Evolutionary conservation across 1,284 basidiomycete genomes (phyloP), one percentile per base, ranked within the genome.

Genomic region (Binderoboletus segoi): DNA sequence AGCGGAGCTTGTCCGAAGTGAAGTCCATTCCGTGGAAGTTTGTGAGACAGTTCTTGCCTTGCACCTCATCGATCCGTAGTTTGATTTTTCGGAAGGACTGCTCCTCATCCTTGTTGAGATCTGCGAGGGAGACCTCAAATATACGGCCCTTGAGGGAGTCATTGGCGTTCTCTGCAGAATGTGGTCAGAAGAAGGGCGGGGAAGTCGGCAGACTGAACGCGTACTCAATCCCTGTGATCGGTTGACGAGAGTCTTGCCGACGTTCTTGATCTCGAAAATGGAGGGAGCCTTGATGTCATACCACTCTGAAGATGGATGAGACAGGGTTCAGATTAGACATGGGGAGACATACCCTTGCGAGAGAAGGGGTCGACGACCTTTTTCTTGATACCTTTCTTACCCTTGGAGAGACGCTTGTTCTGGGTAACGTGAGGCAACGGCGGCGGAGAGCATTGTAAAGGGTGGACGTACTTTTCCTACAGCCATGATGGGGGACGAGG

Each of bases 11-110:
- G 89, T 99, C 97, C 63, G 95, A 97, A 63, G 97, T 99, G 83
- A 99, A 98, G 83, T 97, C 94, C 97, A 99, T 99, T 75, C 96
- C 97, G 82, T 96, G 92, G 91, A 99, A 99, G 81, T 96, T 98
- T 77, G 97, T 98, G 57, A 99, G 85, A 84, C 96, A 98, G 85
- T 93, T 96, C 84, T 96, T 97, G 82, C 96, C 97, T 82, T 98
- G 91, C 65, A 99, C 86, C 73, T 98, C 96, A 75, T 99, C 96
- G 69, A 99, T 85, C 70, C 94, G 91, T 75, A 99, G 88, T 82
- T 95, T 94, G 80, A 99, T 96, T 87, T 99, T 99, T 76, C 97
- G 91, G 94, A 96, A 99, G 58, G 94, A 89, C 77, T 98, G 94
- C 76, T 99, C 97, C 82, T 99, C 96, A 76, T 99, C 97, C 84